phyloP scores from a whole-genome alignment of 352 stramenopile species.

The Achlya hypogyna region DNA sequence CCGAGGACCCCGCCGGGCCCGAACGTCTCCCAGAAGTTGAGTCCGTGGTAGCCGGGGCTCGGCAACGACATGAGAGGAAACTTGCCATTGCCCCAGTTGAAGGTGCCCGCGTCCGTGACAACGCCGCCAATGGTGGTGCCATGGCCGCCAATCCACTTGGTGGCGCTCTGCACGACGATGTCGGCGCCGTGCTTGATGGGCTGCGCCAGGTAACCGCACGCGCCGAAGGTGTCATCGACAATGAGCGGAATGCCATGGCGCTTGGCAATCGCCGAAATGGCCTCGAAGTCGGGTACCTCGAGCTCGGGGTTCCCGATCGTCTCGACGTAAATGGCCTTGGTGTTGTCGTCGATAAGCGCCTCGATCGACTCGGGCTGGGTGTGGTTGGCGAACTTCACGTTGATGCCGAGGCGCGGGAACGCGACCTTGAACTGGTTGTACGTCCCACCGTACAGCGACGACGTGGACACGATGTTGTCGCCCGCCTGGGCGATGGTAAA shows the following conservation, averaged over 20 bases:
- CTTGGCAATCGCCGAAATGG: constrained; percentile 85
- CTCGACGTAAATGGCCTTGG: constrained; percentile 92
- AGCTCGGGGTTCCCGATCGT: constrained; percentile 91
- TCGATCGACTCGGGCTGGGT: constrained; percentile 75
- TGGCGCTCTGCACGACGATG: constrained; percentile 90
- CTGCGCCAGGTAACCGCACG: constrained; percentile 87
- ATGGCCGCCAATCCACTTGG: constrained; percentile 96
- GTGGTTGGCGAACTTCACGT: constrained; percentile 93
- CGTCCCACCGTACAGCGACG: constrained; percentile 93
- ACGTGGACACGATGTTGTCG: constrained; percentile 92
- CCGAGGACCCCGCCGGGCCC: constrained; percentile 19
- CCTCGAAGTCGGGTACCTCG: constrained; percentile 91
- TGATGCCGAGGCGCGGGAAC: constrained; percentile 87
- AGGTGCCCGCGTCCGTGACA: constrained; percentile 71
- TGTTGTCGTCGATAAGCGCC: constrained; percentile 76
- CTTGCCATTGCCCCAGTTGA: constrained; percentile 90
- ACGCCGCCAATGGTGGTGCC: constrained; percentile 90
- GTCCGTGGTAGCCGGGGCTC: constrained; percentile 44
- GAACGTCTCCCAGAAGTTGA: constrained; percentile 29
- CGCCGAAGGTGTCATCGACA: constrained; percentile 93
- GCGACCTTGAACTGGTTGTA: constrained; percentile 92
- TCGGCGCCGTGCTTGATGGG: constrained; percentile 87
- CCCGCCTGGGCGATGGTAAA: constrained; percentile 81
- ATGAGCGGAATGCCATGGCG: constrained; percentile 82
- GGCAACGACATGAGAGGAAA: constrained; percentile 88